Percentiles rank a stretch among this genome's conserved stretches.
Conservation (phyloP, 78 protist genomes). For the Pigoraptor vietnamica region DNA sequence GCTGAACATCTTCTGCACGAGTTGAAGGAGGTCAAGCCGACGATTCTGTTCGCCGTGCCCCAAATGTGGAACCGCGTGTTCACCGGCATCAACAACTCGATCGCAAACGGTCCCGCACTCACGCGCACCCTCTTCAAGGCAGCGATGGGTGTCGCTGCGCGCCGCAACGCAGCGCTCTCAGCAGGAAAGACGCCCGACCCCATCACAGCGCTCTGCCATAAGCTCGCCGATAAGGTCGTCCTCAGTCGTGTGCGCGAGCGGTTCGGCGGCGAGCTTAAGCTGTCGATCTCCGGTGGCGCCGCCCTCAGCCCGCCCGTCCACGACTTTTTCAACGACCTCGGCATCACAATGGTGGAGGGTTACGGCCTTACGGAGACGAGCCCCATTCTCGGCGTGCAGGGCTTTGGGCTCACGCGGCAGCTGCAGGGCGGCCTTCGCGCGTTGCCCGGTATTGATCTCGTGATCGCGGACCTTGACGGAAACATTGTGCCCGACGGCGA, state of each 20-base stretch:
- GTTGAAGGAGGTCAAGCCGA: not conserved
- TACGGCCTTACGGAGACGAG: not conserved
- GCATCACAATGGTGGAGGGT: not conserved
- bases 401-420: not conserved
- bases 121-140: not conserved
- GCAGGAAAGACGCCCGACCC: not conserved
- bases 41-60: not conserved
- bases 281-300: not conserved
- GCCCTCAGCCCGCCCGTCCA: not conserved
- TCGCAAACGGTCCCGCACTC: not conserved
- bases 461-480: not conserved
- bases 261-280: not conserved
- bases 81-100: not conserved
- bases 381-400: not conserved
- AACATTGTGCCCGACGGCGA: not conserved
- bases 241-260: not conserved
- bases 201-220: not conserved
- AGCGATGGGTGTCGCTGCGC: not conserved
- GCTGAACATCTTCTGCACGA: not conserved
- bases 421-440: not conserved
- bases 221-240: not conserved
- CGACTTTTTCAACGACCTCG: not conserved
- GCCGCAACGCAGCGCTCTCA: not conserved
- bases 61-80: not conserved
- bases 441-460: not conserved